Evolutionary conservation across 2,329 filamentous ascomycete genomes (phyloP), one percentile per base, ranked within the genome.

Genomic region (Ophiocordyceps australis): DNA sequence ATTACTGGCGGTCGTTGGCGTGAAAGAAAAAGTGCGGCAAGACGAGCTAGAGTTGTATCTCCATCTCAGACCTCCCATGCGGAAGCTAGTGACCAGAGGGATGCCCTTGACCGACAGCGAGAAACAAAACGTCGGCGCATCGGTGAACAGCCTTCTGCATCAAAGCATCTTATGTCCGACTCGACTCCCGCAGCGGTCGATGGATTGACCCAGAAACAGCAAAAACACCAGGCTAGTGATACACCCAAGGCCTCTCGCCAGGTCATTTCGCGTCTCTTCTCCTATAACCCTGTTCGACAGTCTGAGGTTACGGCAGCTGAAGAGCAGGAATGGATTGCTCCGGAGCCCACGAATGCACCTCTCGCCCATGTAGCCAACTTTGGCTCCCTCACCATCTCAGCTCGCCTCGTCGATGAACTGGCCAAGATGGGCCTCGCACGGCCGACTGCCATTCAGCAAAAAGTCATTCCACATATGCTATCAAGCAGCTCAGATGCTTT

Each of bases 1-100:
- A 80, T 91, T 50, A 89, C 78, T 46, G 89, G 89, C 38, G 89
- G 89, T n/a, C 69, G 71, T 39, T 98, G 89, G 89, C 77, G 79
- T 44, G 85, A 93, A 46, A 69, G 89, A 33, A 64, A 86, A 32
- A 75, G 72, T 29, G 83, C 83, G 12, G 41, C 54, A 31, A 45
- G 42, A 32, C 44, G 42, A 13, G 48, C 46, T 20, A 42, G 38
- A 25, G 24, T 40, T 17, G 38, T 41, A 26, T 40, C 37, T 3
- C 30, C 37, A 8, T 30, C 32, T 24, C 36, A 39, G 22, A 35
- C 35, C 12, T 23, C 37, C 14, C 22, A 36, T 24, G 32, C n/a
- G n/a, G n/a, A n/a, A n/a, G n/a, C n/a, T n/a, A n/a, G n/a, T n/a
- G n/a, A n/a, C n/a, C n/a, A n/a, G n/a, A n/a, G n/a, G n/a, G n/a